phyloP scores from a whole-genome alignment of 352 stramenopile genomes.

The Aphanomyces stellatus region DNA sequence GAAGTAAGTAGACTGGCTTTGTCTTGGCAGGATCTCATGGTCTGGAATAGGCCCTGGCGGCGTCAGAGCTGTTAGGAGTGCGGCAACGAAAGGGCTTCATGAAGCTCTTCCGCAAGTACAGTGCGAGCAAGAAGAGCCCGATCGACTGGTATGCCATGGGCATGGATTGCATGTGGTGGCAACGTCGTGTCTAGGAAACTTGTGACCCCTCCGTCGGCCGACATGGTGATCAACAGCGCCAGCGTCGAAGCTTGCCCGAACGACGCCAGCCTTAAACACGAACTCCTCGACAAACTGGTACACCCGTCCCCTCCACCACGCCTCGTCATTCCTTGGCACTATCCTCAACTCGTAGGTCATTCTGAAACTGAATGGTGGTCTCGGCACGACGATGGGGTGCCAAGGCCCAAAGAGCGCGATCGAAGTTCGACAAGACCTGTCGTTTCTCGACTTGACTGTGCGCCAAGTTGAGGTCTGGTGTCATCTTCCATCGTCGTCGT shows the following conservation, averaged over 20 bases:
- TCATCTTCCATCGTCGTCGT: background rate
- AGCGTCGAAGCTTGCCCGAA: constrained; percentile 84
- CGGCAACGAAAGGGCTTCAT: constrained; percentile 81
- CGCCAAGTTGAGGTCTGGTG: constrained; percentile 93
- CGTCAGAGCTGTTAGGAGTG: constrained; percentile 67
- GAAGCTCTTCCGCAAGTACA: constrained; percentile 86
- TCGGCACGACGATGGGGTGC: constrained; percentile 97
- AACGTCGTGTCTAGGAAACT: constrained; percentile 39
- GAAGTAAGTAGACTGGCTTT: constrained; percentile 37
- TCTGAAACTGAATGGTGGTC: constrained; percentile 98
- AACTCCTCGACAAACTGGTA: constrained; percentile 93
- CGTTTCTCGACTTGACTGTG: constrained; percentile 98
- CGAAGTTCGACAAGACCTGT: constrained; percentile 89
- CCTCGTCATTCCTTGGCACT: background rate
- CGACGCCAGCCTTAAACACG: constrained; percentile 88
- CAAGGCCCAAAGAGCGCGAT: constrained; percentile 90
- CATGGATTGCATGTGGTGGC: background rate
- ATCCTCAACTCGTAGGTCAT: too few relatives aligned
- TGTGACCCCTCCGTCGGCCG: constrained; percentile 61
- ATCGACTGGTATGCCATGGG: constrained; percentile 57
- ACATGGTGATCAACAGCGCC: constrained; percentile 61
- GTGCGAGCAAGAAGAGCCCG: constrained; percentile 66
- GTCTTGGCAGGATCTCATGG: background rate
- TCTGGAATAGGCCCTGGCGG: constrained; percentile 45
- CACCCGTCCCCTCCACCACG: background rate